These are phyloP conservation scores for Stevia rebaudiana DNA, from an alignment of 140 eudicot genomes.

Conservation along the genomic window DNA sequence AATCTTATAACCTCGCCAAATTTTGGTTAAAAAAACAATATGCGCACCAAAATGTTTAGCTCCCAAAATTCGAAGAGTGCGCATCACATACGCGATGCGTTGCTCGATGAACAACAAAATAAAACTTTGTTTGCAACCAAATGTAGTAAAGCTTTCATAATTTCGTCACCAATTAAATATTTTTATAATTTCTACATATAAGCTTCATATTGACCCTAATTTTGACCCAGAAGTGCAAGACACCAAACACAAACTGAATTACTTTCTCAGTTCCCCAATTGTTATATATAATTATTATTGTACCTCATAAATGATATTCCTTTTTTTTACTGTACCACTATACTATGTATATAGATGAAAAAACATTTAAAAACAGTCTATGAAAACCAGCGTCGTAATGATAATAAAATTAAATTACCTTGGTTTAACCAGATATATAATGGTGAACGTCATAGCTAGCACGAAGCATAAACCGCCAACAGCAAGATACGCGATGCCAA, in stretches of 20 bases:
- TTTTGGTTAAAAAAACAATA: too few species aligned
- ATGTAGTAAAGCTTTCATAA: too few species aligned
- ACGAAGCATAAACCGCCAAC: constrained; percentile 87
- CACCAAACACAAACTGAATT: neutral
- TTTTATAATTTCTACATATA: too few species aligned
- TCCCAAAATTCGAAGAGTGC: too few species aligned
- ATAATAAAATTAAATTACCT: too few species aligned
- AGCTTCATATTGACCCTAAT: too few species aligned
- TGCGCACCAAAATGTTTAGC: too few species aligned
- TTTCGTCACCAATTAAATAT: too few species aligned
- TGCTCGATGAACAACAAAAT: too few species aligned
- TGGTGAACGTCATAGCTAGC: constrained; percentile 64
- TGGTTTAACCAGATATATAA: constrained; percentile 81
- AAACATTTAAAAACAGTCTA: neutral
- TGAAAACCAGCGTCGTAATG: neutral
- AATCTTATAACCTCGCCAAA: neutral
- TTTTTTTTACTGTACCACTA: neutral
- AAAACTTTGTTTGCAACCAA: too few species aligned
- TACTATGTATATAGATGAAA: neutral
- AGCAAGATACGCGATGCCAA: constrained; percentile 90
- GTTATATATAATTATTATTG: neutral
- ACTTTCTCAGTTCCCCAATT: neutral
- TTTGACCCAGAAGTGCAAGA: too few species aligned
- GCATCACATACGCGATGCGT: too few species aligned
- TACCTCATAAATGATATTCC: neutral